Evolutionary conservation across 2,329 filamentous ascomycete genomes (phyloP).

Genomic region (Lachnellula willkommii): DNA sequence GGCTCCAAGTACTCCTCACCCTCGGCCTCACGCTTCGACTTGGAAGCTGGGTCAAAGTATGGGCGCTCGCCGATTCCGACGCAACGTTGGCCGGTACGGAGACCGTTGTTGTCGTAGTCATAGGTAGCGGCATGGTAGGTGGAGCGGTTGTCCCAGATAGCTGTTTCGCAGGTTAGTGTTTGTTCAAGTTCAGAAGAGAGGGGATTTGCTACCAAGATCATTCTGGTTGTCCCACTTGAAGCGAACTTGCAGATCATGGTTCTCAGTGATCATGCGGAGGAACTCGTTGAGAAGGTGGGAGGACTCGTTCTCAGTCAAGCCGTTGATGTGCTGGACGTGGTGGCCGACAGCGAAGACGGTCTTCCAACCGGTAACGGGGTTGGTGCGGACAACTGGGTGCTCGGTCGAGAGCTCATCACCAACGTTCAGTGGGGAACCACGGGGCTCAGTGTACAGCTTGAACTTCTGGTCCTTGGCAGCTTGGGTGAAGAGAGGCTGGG

Average conservation of each 20-base stretch:
- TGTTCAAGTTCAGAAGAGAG: background rate
- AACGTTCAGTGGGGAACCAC: slow-evolving; percentile 54
- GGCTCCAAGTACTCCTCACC: slow-evolving; percentile 25
- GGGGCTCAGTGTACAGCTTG: slow-evolving; percentile 39
- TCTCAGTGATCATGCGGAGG: slow-evolving; percentile 44
- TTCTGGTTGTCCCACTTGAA: slow-evolving; percentile 48
- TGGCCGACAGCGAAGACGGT: slow-evolving; percentile 40
- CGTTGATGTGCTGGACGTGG: slow-evolving; percentile 51
- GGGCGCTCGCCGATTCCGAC: slow-evolving; percentile 48
- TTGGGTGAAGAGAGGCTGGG: slow-evolving; percentile 45
- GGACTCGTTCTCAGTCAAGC: slow-evolving; percentile 49
- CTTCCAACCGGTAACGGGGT: slow-evolving; percentile 48
- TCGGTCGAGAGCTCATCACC: slow-evolving; percentile 41
- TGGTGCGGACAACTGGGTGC: slow-evolving; percentile 52
- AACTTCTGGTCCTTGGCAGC: slow-evolving; percentile 42
- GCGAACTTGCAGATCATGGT: slow-evolving; percentile 53
- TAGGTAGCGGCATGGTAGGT: slow-evolving; percentile 52
- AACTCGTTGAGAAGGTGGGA: slow-evolving; percentile 31
- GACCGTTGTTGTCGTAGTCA: slow-evolving; percentile 49
- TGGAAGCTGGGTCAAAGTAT: slow-evolving; percentile 44
- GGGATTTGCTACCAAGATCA: slow-evolving; percentile 35
- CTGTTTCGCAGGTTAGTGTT: slow-evolving; percentile 28
- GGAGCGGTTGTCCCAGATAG: slow-evolving; percentile 62
- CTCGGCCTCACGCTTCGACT: slow-evolving; percentile 64
- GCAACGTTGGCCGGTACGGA: slow-evolving; percentile 41